Evolutionary conservation across 441 rosid genomes (phyloP).

Genomic region (Aleurites moluccanus): DNA sequence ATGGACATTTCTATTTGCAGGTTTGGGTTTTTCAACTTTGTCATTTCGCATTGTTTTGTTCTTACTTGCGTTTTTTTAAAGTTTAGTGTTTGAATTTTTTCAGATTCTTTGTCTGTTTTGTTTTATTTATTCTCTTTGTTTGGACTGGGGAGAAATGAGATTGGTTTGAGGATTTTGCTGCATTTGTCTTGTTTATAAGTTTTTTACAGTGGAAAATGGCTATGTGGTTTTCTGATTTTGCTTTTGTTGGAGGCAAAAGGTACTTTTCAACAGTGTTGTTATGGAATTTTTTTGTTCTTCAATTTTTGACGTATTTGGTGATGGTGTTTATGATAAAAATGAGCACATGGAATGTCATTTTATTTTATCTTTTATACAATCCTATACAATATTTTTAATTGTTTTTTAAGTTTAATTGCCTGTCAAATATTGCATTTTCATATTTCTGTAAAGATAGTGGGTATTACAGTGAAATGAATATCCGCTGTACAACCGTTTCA

Average conservation of each 20-base stretch:
- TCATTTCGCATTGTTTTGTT: slow-evolving; percentile 39
- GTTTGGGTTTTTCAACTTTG: slow-evolving; percentile 40
- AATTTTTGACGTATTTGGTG: neutral
- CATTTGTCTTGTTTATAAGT: slow-evolving; percentile 6
- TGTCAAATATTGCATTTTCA: neutral
- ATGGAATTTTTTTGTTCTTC: neutral
- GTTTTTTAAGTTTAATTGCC: neutral
- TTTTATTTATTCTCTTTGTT: neutral
- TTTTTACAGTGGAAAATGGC: neutral
- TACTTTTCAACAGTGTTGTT: neutral
- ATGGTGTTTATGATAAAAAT: too few relatives aligned
- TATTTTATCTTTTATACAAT: neutral
- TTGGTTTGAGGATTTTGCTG: slow-evolving; percentile 3
- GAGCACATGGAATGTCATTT: neutral
- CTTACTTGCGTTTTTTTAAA: slow-evolving; percentile 5
- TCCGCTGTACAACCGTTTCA: neutral
- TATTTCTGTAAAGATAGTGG: neutral
- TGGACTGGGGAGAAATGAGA: slow-evolving; percentile 2
- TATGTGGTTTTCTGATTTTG: slow-evolving; percentile 2
- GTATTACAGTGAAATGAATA: neutral
- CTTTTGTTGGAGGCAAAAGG: neutral
- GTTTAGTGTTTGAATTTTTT: slow-evolving; percentile 8
- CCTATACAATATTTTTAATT: neutral
- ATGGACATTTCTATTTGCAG: slow-evolving; percentile 24
- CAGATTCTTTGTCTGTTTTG: slow-evolving; percentile 17